Base-by-base conservation (phyloP, 73 alveolate genomes). In the Paramecium sonneborni region DNA sequence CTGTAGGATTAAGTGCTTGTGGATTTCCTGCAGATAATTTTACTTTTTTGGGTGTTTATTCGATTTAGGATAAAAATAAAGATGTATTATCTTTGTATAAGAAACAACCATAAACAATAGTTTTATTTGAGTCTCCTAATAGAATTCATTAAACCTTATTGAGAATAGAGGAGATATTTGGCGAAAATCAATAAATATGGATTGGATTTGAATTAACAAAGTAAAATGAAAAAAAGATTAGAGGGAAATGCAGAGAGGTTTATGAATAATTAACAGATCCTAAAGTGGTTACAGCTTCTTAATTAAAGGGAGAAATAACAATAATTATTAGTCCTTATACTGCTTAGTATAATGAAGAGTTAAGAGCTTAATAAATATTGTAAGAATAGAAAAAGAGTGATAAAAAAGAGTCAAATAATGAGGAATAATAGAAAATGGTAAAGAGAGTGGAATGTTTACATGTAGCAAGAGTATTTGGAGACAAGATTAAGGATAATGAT, bases 1-100 rank as follows among this genome's bases (percentile, higher is more conserved):
- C 93, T 15, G 92, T 92, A 1, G 99, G 98, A 2, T 70, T 96
- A 8, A 46, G 95, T 28, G 93, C 94, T 14, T 85, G 97, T 28
- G 99, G 99, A 37, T 94, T 95, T 56, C 97, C 97, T 14, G 86
- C 98, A 30, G 97, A 96, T 52, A 48, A 92, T 18, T 96, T 96
- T 85, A 56, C 44, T 18, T 96, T 94, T 57, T 86, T 88, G 28
- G 99, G 99, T 2, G 96, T 94, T 48, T 91, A 93, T 26, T 96
- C n/a, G 23, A 86, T 12, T 79, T 87, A 43, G 23, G 92, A 41
- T 26, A 52, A 35, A 12, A 85, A 67, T 46, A 84, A 28, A 95
- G 95, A 35, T 21, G 55, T 3, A 62, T 95, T 48, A 26, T 12
- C 39, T 0, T 72, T 28, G 56, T 95, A 20, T 37, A 94, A 20